Conservation (phyloP, 768 basidiomycete genomes). For the Rossbeevera mucosa region DNA sequence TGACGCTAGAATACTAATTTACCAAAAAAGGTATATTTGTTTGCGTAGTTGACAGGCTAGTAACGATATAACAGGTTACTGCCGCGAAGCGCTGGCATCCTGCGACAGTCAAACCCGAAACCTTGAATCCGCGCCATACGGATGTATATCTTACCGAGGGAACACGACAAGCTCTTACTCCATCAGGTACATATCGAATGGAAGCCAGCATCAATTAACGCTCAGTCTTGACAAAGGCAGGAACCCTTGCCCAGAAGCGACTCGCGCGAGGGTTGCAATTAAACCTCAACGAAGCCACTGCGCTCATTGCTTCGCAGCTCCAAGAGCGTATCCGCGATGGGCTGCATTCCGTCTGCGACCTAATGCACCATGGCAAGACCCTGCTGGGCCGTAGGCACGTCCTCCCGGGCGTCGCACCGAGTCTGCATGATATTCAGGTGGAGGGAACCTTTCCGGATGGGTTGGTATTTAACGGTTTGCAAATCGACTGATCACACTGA, state of each 20-base stretch:
- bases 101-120: background rate
- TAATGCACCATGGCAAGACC: slow-evolving; percentile 92
- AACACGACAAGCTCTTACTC: slow-evolving; percentile 55
- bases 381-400: slow-evolving; percentile 88
- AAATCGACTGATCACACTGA: background rate
- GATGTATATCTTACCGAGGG: background rate
- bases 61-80: background rate
- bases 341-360: slow-evolving; percentile 70
- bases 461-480: slow-evolving; percentile 37
- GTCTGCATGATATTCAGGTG: slow-evolving; percentile 86
- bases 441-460: slow-evolving; percentile 90
- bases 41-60: background rate
- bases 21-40: background rate
- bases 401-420: slow-evolving; percentile 67
- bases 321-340: slow-evolving; percentile 97
- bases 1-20: background rate
- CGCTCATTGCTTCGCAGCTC: slow-evolving; percentile 85
- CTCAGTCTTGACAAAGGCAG: slow-evolving; percentile 47
- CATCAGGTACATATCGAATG: slow-evolving; percentile 47
- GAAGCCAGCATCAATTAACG: background rate
- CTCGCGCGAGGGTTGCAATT: slow-evolving; percentile 88
- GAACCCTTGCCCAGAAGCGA: slow-evolving; percentile 88
- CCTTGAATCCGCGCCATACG: background rate
- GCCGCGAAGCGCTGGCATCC: background rate
- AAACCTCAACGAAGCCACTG: slow-evolving; percentile 84